Base-by-base conservation (phyloP, 2,329 filamentous ascomycete species). In the Orbilia brochopaga region DNA sequence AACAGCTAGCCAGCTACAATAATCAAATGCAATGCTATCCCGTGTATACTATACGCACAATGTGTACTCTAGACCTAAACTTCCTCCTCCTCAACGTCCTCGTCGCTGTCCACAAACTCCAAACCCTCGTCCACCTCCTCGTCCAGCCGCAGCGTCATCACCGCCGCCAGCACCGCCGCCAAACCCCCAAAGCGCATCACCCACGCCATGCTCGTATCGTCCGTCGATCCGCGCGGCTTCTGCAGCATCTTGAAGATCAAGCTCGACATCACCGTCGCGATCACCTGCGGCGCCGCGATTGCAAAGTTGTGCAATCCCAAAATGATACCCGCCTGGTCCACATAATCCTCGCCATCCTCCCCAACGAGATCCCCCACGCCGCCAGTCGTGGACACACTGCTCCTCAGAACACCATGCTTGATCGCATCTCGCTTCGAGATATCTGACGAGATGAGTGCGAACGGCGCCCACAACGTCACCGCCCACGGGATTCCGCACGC, bases 221-320 rank as follows among this genome's bases (percentile, higher is more conserved):
- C 92, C 0, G 91, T 89, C 2, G 85, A 86, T 2, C 92, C 92
- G 74, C 93, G 85, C 0, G 91, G 91, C 79, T 96, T 96, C 81
- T 97, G 92, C 77, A 93, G 85, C 44, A 88, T 81, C 77, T 87
- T 88, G 82, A 97, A 97, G 73, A 97, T 90, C 69, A 89, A 82
- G 77, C 89, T 92, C 69, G 90, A 93, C 23, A 90, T 87, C 27
- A 97, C 81, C 4, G 92, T 97, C 10, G 93, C 92, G 61, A 97
- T 84, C 72, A 97, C 92, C 78, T 97, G 93, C 1, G 93, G 93
- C 3, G 91, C 88, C 0, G 92, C 91, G 75, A 97, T 90, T 15
- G 92, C 89, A 81, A 97, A 93, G 79, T 97, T 97, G 82, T 97
- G 93, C 61, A 97, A 92, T 7, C 93, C 93, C 1, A 97, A 84